A percentile compares a stretch with the other conserved stretches of the same genome.
Evolutionary conservation across 179 eudicot genomes (phyloP).

Genomic region (Vitellaria paradoxa): DNA sequence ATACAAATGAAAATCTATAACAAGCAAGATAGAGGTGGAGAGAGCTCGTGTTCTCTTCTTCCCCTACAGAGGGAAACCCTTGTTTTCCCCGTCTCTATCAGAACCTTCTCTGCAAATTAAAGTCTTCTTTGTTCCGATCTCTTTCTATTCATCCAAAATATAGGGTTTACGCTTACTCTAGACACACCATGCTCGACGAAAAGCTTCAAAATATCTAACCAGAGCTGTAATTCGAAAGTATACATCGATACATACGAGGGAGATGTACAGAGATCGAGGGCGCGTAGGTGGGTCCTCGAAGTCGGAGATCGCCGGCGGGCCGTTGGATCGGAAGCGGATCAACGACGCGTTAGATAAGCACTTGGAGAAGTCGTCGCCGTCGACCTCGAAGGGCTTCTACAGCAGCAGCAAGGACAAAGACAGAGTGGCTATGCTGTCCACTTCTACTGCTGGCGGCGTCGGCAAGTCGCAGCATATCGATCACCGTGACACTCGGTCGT

Average conservation of each 20-base stretch:
- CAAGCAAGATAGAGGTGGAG: too few relatives aligned
- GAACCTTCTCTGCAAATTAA: not conserved
- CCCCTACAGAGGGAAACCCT: conserved; percentile 17
- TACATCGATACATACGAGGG: not conserved
- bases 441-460: conserved; percentile 26
- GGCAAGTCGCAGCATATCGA: conserved; percentile 19
- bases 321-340: conserved; percentile 49
- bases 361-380: conserved; percentile 49
- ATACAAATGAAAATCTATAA: too few relatives aligned
- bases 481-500: conserved; percentile 26
- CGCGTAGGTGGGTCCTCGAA: conserved; percentile 37
- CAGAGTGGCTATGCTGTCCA: conserved; percentile 30
- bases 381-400: conserved; percentile 44
- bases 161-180: not conserved
- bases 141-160: not conserved
- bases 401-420: conserved; percentile 40
- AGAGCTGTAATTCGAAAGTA: conserved; percentile 1
- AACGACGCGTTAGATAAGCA: conserved; percentile 71
- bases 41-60: too few relatives aligned
- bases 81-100: conserved; percentile 5
- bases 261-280: conserved; percentile 38
- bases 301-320: conserved; percentile 35
- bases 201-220: not conserved
- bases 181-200: not conserved
- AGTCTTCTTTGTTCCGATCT: not conserved